Evolutionary conservation across 495 filamentous ascomycete species (phyloP).

Genomic region (Lineolata rhizophorae): DNA sequence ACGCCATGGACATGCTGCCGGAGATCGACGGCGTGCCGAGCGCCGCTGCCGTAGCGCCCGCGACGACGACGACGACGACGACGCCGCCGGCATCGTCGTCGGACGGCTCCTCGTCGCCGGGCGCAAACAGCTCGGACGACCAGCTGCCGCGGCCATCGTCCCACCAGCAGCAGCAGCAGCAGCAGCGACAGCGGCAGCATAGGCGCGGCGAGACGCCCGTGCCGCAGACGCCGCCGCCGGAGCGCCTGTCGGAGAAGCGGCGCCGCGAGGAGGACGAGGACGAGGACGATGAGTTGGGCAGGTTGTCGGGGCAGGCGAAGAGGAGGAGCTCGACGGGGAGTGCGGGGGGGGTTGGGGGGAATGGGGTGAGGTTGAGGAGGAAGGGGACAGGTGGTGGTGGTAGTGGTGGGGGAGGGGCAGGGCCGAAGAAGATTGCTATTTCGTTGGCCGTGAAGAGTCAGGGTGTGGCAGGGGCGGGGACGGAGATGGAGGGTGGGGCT

Average conservation of each 20-base stretch:
- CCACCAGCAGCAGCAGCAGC: too few relatives aligned
- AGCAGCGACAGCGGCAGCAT: too few relatives aligned
- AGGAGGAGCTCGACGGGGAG: slow-evolving; percentile 11
- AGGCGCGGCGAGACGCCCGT: too few relatives aligned
- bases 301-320: slow-evolving; percentile 17
- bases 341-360: background rate
- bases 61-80: slow-evolving; percentile 6
- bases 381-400: background rate
- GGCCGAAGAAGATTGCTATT: slow-evolving; percentile 14
- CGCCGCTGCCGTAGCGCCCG: slow-evolving; percentile 4
- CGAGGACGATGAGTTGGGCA: slow-evolving; percentile 26
- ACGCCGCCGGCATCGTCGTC: too few relatives aligned
- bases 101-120: too few relatives aligned
- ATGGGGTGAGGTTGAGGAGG: slow-evolving; percentile 3
- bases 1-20: slow-evolving; percentile 28
- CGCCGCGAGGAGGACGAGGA: slow-evolving; percentile 77
- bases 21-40: slow-evolving; percentile 1
- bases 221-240: slow-evolving; percentile 29
- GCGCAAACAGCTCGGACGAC: too few relatives aligned
- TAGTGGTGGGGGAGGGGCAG: background rate
- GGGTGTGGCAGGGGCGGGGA: background rate
- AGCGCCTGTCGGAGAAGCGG: slow-evolving; percentile 75
- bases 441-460: slow-evolving; percentile 9
- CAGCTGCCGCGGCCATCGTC: too few relatives aligned
- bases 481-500: too few relatives aligned